Conservation (phyloP, 805 yeast species). For the Pichia membranifaciens region DNA sequence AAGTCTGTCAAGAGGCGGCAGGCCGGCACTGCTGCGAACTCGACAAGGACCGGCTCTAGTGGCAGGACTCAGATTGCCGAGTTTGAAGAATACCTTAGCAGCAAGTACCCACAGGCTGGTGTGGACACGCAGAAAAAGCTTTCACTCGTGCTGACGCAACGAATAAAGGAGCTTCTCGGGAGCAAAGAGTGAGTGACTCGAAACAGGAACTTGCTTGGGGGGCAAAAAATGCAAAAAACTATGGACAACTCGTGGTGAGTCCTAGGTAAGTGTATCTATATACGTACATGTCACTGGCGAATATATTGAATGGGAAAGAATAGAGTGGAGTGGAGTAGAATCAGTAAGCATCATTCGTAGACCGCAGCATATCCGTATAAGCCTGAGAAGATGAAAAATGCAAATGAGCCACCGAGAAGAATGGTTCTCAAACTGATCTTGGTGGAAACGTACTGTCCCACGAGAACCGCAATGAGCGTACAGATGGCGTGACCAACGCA, state of each 20-base stretch:
- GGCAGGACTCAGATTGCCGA: slow-evolving; percentile 10
- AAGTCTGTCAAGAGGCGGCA: neutral
- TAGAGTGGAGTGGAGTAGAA: no score
- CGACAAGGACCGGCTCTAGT: neutral
- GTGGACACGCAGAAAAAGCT: neutral
- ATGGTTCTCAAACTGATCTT: slow-evolving; percentile 87
- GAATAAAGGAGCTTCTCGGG: slow-evolving; percentile 1
- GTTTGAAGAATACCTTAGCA: slow-evolving; percentile 34
- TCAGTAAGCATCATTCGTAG: no score
- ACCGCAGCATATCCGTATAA: slow-evolving; percentile 71
- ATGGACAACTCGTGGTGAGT: no score
- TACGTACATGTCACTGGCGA: no score
- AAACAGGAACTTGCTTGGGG: no score
- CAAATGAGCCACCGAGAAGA: slow-evolving; percentile 83
- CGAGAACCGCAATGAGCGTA: slow-evolving; percentile 84
- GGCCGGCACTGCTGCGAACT: neutral
- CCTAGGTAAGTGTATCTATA: no score
- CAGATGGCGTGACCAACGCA: slow-evolving; percentile 84
- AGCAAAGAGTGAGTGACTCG: neutral
- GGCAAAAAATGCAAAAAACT: no score
- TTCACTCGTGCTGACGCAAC: neutral
- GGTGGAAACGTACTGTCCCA: slow-evolving; percentile 87
- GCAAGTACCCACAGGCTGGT: slow-evolving; percentile 4
- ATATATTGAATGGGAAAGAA: no score
- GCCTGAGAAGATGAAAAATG: slow-evolving; percentile 78